phyloP scores from a whole-genome alignment of 2,329 filamentous ascomycete genomes.

The Colletotrichum agaves region DNA sequence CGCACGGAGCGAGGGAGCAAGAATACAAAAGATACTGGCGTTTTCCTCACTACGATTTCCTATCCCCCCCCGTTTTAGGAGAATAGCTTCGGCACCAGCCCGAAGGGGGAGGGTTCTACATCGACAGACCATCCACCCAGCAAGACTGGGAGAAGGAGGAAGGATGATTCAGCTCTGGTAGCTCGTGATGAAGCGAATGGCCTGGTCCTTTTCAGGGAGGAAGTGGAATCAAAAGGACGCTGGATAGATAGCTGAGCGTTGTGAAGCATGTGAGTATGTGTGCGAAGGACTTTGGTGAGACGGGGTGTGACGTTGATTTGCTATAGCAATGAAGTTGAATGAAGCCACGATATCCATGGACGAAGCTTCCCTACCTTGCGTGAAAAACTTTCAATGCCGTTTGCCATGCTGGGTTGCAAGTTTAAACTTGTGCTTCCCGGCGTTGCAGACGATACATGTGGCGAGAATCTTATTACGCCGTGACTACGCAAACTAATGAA shows the following conservation, averaged over 20 bases:
- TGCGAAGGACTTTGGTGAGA: background rate
- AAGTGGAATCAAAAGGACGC: background rate
- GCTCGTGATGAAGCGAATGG: constrained; percentile 11
- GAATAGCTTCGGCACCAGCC: background rate
- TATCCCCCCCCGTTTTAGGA: background rate
- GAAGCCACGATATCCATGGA: constrained; percentile 13
- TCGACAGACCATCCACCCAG: no score
- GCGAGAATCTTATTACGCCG: no score
- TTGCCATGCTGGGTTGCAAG: no score
- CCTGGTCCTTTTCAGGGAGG: background rate
- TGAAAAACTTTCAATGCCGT: no score
- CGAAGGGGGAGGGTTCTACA: background rate
- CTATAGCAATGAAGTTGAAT: constrained; percentile 17
- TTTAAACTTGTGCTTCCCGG: no score
- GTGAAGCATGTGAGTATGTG: background rate
- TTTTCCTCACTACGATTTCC: constrained; percentile 1
- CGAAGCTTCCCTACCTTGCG: background rate
- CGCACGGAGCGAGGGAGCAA: constrained; percentile 17
- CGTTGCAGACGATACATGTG: no score
- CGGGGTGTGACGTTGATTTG: background rate
- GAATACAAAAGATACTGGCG: constrained; percentile 16
- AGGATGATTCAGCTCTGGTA: constrained; percentile 27
- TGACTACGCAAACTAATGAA: no score
- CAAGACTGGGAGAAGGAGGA: background rate
- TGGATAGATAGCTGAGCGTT: background rate